Base-by-base conservation (phyloP, 2,329 filamentous ascomycete species). In the Xylaria polymorpha region DNA sequence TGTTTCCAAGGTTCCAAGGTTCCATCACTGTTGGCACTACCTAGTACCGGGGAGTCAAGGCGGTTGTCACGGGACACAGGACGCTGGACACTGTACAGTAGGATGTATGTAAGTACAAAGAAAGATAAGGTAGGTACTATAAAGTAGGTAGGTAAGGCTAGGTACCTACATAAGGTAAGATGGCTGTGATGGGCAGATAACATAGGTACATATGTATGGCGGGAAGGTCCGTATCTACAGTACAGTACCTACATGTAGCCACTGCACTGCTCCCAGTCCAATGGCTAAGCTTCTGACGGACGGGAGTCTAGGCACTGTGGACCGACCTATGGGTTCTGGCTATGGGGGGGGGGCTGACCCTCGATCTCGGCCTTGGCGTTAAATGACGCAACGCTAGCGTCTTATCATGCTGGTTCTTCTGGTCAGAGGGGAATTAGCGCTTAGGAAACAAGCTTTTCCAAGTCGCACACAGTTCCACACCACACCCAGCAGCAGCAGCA, bases 331-430 rank as follows among this genome's bases (percentile, higher is more conserved):
- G 51, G n/a, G n/a, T n/a, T n/a, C n/a, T n/a, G n/a, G n/a, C n/a
- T n/a, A n/a, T n/a, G n/a, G n/a, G n/a, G n/a, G n/a, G n/a, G 51
- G 51, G 51, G n/a, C 8, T 41, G 37, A 10, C 12, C 46, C 39
- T 43, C 20, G 20, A 58, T 58, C 29, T 22, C 12, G 5, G 55
- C 37, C 55, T 58, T 58, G 55, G 55, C 39, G 29, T 25, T 43
- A 43, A 58, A 58, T 58, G 55, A 58, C 55, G 55, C 55, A 58
- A 29, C 37, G 37, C 55, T 29, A 56, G 51, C 51, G 9, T n/a
- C n/a, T 25, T 2, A 35, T 3, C 51, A 55, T 55, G 15, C 10
- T 55, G 9, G 9, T 55, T 22, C 20, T 8, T 18, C 29, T 29
- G 7, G n/a, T 9, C 55, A 25, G 18, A 57, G n/a, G 12, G 0